These are phyloP conservation scores for Phaeosphaeria sp. DNA, from an alignment of 2,329 filamentous ascomycete species.

Conservation along the genomic window DNA sequence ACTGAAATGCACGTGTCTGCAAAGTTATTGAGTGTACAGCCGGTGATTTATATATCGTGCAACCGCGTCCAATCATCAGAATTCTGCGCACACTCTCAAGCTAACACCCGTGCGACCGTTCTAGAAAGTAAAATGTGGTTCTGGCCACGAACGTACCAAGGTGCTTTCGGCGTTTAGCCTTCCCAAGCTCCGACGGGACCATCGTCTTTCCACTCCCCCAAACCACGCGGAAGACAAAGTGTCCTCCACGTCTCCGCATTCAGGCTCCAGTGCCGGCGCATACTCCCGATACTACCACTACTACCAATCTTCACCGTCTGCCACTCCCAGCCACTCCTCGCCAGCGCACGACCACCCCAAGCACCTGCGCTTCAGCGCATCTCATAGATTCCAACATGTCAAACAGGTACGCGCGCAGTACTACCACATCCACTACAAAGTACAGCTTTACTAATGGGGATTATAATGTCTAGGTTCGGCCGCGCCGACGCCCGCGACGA, in stretches of 20 bases:
- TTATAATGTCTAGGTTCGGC: slow-evolving; percentile 22
- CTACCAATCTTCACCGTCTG: no score
- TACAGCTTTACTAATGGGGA: no score
- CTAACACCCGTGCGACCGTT: neutral
- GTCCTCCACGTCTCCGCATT: slow-evolving; percentile 24
- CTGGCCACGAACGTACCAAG: neutral
- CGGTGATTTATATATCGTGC: neutral
- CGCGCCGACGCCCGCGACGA: slow-evolving; percentile 40
- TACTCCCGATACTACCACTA: neutral
- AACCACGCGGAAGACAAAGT: slow-evolving; percentile 19
- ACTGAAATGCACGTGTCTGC: neutral
- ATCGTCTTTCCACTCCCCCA: slow-evolving; percentile 9
- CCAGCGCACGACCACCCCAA: slow-evolving; percentile 2
- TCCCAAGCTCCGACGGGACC: slow-evolving; percentile 16
- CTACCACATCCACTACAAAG: no score
- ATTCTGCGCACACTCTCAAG: neutral
- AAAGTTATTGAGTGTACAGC: neutral
- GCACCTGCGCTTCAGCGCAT: neutral
- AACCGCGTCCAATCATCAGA: neutral
- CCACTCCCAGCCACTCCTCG: neutral
- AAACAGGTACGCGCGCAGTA: slow-evolving; percentile 23
- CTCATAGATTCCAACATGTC: slow-evolving; percentile 23
- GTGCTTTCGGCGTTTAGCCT: slow-evolving; percentile 17
- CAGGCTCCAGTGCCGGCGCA: slow-evolving; percentile 5
- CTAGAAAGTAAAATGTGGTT: neutral